A percentile compares a stretch with the other conserved stretches of the same genome.
Evolutionary conservation across 495 filamentous ascomycete genomes (phyloP).

Genomic region (Elaphomyces granulatus): DNA sequence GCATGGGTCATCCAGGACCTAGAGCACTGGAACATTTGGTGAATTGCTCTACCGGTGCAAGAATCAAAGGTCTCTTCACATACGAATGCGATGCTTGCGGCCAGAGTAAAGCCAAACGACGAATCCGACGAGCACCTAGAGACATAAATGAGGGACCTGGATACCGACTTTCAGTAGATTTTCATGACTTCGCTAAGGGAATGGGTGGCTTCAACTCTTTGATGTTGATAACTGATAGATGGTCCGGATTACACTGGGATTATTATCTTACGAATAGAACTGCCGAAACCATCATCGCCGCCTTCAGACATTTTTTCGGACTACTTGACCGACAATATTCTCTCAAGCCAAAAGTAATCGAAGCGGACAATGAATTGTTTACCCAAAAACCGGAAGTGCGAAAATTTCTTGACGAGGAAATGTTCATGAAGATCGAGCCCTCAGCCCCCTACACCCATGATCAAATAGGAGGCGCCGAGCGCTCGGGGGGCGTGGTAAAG

Average conservation of each 20-base stretch:
- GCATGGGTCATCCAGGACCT: background rate
- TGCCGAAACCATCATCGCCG: too few relatives aligned
- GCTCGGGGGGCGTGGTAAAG: background rate
- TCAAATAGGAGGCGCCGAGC: background rate
- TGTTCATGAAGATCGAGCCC: background rate
- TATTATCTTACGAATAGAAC: too few relatives aligned
- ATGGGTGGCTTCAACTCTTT: background rate
- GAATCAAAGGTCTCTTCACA: background rate
- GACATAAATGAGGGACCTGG: background rate
- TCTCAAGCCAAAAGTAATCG: too few relatives aligned
- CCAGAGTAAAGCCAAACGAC: background rate
- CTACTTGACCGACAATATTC: too few relatives aligned
- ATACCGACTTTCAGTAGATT: background rate
- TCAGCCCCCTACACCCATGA: background rate
- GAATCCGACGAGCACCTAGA: constrained; percentile 1
- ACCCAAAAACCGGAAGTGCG: background rate
- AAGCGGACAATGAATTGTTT: too few relatives aligned
- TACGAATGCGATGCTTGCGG: background rate
- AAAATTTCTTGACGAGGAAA: background rate
- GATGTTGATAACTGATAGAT: background rate
- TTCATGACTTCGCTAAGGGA: background rate
- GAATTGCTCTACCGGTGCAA: background rate
- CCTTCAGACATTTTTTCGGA: too few relatives aligned
- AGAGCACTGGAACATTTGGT: background rate
- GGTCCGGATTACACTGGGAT: background rate